A percentile compares a stretch with the other conserved stretches of the same genome.
phyloP scores from a whole-genome alignment of 768 basidiomycete genomes.

The Amanita rubescens region DNA sequence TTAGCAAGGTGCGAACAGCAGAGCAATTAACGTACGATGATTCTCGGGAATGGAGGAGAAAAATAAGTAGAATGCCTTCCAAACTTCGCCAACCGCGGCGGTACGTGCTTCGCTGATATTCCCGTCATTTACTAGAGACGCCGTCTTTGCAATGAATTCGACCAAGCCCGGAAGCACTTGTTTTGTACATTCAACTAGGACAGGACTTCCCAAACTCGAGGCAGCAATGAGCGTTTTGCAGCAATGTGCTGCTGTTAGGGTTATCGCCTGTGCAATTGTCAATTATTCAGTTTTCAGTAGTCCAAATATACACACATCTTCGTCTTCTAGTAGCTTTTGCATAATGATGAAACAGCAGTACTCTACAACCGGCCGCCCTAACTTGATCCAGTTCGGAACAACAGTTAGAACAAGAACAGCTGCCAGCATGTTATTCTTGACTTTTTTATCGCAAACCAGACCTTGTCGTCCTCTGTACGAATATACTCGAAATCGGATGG shows the following conservation, averaged over 20 bases:
- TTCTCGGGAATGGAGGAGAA: slow-evolving; percentile 49
- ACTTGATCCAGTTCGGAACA: slow-evolving; percentile 54
- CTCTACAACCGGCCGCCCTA: slow-evolving; percentile 73
- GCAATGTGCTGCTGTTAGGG: slow-evolving; percentile 86
- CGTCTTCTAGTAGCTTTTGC: slow-evolving; percentile 63
- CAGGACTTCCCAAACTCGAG: slow-evolving; percentile 53
- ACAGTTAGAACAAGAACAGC: slow-evolving; percentile 80
- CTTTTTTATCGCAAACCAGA: slow-evolving; percentile 66
- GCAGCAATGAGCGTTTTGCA: slow-evolving; percentile 77
- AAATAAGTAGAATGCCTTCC: slow-evolving; percentile 71
- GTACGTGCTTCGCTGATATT: slow-evolving; percentile 47
- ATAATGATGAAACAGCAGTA: slow-evolving; percentile 80
- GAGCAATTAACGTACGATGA: slow-evolving; percentile 42
- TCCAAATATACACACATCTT: slow-evolving; percentile 45
- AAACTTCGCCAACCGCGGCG: slow-evolving; percentile 66
- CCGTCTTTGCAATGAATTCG: slow-evolving; percentile 67
- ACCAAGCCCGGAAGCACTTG: slow-evolving; percentile 76
- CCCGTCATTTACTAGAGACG: slow-evolving; percentile 52
- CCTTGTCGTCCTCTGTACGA: slow-evolving; percentile 69
- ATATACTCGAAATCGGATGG: not conserved
- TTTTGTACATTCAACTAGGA: slow-evolving; percentile 64
- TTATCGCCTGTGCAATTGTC: slow-evolving; percentile 38
- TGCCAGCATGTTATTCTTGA: slow-evolving; percentile 86
- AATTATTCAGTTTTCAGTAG: not conserved
- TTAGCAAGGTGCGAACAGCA: not conserved